These are phyloP conservation scores for Pyrenophora teres DNA, from an alignment of 2,329 filamentous ascomycete species.

Conservation along the genomic window DNA sequence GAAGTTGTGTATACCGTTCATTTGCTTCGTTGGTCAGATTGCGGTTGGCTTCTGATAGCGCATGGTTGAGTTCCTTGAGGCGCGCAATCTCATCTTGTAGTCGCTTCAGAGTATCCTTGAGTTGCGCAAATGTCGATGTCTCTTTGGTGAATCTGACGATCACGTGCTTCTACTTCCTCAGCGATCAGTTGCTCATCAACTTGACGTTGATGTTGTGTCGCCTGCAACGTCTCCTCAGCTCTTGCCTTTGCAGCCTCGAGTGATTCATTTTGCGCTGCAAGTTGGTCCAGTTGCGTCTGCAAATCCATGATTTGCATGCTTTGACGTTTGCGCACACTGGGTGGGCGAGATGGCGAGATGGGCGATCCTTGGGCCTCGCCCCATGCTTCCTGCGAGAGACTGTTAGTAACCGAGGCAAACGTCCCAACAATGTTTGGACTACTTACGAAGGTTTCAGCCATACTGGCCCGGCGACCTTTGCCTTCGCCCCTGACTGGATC, in stretches of 20 bases:
- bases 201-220: constrained; percentile 59
- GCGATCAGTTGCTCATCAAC: constrained; percentile 55
- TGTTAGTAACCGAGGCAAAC: constrained; percentile 29
- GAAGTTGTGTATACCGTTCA: constrained; percentile 69
- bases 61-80: constrained; percentile 81
- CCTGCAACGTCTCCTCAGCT: constrained; percentile 68
- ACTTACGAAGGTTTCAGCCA: constrained; percentile 95
- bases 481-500: constrained; percentile 85
- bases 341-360: constrained; percentile 88
- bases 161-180: constrained; percentile 65
- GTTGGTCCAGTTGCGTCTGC: constrained; percentile 80
- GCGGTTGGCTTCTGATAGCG: constrained; percentile 75
- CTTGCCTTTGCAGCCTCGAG: constrained; percentile 73
- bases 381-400: constrained; percentile 75
- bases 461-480: constrained; percentile 77
- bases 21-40: constrained; percentile 77
- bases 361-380: constrained; percentile 90
- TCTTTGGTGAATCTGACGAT: constrained; percentile 75
- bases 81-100: constrained; percentile 81
- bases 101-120: constrained; percentile 77
- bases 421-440: constrained; percentile 9
- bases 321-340: constrained; percentile 94
- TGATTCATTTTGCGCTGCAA: constrained; percentile 81
- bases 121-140: constrained; percentile 82
- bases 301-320: constrained; percentile 95